These are phyloP conservation scores for Effrenium voratum DNA, from an alignment of 73 alveolate genomes.

Conservation along the genomic window DNA sequence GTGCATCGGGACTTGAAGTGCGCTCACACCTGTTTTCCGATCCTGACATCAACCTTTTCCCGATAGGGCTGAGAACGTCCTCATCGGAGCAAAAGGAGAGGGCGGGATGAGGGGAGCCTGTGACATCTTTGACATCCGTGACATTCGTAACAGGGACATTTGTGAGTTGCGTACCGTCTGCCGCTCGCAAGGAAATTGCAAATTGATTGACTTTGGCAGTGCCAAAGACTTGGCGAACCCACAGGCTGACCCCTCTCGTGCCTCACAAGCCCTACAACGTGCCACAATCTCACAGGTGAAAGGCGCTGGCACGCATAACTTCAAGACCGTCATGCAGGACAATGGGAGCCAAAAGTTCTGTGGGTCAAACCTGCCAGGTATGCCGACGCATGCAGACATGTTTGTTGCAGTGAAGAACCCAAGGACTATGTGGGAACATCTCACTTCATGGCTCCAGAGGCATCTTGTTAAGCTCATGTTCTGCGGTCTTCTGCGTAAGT, in stretches of 20 bases:
- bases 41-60: background rate
- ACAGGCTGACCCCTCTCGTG: background rate
- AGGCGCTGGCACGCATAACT: slow-evolving; percentile 63
- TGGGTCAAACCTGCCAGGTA: no score
- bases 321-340: slow-evolving; percentile 70
- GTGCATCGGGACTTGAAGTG: slow-evolving; percentile 80
- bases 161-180: background rate
- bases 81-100: background rate
- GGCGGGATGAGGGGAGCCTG: background rate
- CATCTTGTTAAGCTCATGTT: background rate
- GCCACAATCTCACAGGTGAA: background rate
- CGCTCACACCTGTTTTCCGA: background rate
- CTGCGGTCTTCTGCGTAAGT: background rate
- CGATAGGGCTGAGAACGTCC: background rate
- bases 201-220: slow-evolving; percentile 79
- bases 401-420: background rate
- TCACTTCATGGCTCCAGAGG: slow-evolving; percentile 89
- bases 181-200: slow-evolving; percentile 53
- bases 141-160: background rate
- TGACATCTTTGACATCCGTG: background rate
- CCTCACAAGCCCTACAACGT: background rate
- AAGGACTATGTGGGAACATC: slow-evolving; percentile 76
- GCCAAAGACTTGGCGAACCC: slow-evolving; percentile 86
- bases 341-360: no score
- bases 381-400: background rate